Evolutionary conservation across 805 yeast genomes (phyloP), one percentile per base, ranked within the genome.

Genomic region (Pichia phayaonensis): DNA sequence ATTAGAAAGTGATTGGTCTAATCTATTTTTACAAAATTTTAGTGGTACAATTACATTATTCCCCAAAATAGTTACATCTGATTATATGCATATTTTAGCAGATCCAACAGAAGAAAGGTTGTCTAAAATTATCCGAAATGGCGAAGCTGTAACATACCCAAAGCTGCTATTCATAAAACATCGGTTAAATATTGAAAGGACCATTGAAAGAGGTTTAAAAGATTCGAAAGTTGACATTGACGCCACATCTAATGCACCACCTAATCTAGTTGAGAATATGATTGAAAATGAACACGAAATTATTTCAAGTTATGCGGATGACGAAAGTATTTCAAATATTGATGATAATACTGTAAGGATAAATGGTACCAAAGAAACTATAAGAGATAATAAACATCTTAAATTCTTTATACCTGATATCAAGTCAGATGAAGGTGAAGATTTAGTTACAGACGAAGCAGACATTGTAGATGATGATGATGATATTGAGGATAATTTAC

Each of bases 1-100:
- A 42, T 65, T 82, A 70, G 84, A 83, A 57, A 88, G 82, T 63
- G 94, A 86, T 65, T 86, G 92, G 92, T 83, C 87, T 56, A 81
- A 78, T 59, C 74, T 86, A 18, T 86, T 86, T 75, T 67, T 86
- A 27, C 95, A 86, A 67, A 70, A 75, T 52, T 86, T 86, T 60
- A 77, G 83, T 44, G 95, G 95, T 1, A 75, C 86, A 0, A 81
- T 86, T 12, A 86, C 94, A 0, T 72, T 86, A 21, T 86, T 88
- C 81, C 94, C 94, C 2, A 76, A 82, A 56, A 76, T 82, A 54
- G 69, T 69, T 36, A 62, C 83, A 13, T 63, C 62, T 34, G 94
- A 86, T 60, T 80, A 84, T 55, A 72, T 72, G 68, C 73, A 81
- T 59, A 80, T 86, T 44, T 67, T 86, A 49, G 73, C 81, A 54